Evolutionary conservation across 176 grass and related monocot genomes (phyloP).

Genomic region (Alopecurus myosuroides): DNA sequence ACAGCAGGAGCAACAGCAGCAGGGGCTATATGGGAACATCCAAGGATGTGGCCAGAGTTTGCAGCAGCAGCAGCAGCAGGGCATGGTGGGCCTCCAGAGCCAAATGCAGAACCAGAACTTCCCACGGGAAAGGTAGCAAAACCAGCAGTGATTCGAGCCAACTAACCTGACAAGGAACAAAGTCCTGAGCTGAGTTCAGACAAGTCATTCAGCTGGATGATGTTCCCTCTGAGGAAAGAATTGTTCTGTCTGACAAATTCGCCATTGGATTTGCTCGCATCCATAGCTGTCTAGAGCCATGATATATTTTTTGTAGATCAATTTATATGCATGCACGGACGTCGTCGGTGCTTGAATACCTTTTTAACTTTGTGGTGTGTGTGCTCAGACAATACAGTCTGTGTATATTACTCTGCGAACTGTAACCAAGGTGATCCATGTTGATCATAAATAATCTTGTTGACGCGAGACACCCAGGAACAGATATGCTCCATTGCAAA

Average conservation of each 20-base stretch:
- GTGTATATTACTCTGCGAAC: neutral
- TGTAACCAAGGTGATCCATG: neutral
- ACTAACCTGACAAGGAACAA: too few species aligned
- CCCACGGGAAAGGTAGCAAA: too few species aligned
- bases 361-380: too few species aligned
- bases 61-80: conserved; percentile 58
- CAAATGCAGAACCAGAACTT: conserved; percentile 14
- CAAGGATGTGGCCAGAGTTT: conserved; percentile 59
- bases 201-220: too few species aligned
- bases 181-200: neutral
- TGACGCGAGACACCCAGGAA: neutral
- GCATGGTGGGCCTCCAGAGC: conserved; percentile 73
- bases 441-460: neutral
- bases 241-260: too few species aligned
- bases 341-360: neutral
- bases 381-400: neutral
- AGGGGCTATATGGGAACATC: conserved; percentile 73
- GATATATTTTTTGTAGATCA: too few species aligned
- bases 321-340: too few species aligned
- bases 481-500: too few species aligned
- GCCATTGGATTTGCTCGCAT: neutral
- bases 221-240: too few species aligned
- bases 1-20: conserved; percentile 44
- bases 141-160: conserved; percentile 36
- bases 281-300: neutral